Percentiles rank a stretch among this genome's conserved stretches.
Evolutionary conservation across 2,329 filamentous ascomycete species (phyloP).

Genomic region (Monosporascus sp.): DNA sequence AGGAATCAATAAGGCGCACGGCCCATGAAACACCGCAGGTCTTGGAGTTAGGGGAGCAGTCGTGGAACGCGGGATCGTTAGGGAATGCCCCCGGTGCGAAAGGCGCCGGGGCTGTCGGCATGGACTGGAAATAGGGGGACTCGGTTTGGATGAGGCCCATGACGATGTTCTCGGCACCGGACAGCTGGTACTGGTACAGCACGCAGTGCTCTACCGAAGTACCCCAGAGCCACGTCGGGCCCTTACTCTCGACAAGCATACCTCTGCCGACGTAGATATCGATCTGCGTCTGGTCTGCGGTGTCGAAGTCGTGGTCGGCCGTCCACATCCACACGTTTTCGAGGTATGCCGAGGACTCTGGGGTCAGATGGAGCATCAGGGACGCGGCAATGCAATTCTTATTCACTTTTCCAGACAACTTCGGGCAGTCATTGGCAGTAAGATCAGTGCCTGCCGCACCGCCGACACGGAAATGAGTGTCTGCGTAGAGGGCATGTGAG

Average conservation of each 20-base stretch:
- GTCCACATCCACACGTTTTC: slow-evolving; percentile 93
- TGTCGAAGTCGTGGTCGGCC: slow-evolving; percentile 84
- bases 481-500: too few relatives aligned
- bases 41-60: slow-evolving; percentile 41
- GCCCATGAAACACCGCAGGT: slow-evolving; percentile 78
- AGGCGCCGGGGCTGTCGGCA: slow-evolving; percentile 66
- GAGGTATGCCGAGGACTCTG: slow-evolving; percentile 65
- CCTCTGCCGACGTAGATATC: slow-evolving; percentile 87
- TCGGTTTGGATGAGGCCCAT: slow-evolving; percentile 84
- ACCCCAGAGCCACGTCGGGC: slow-evolving; percentile 76
- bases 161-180: slow-evolving; percentile 72
- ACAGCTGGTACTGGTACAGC: slow-evolving; percentile 80
- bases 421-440: slow-evolving; percentile 72
- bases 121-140: slow-evolving; percentile 83
- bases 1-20: slow-evolving; percentile 63
- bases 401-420: too few relatives aligned
- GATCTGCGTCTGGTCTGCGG: slow-evolving; percentile 67
- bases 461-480: slow-evolving; percentile 91
- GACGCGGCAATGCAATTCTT: slow-evolving; percentile 81
- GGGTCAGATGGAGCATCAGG: slow-evolving; percentile 61
- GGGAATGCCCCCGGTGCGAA: slow-evolving; percentile 56
- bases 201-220: slow-evolving; percentile 63
- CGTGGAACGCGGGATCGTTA: slow-evolving; percentile 69
- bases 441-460: slow-evolving; percentile 80
- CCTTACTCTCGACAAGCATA: slow-evolving; percentile 71